Percentiles rank a stretch among this genome's conserved stretches.
phyloP scores from a whole-genome alignment of 176 grass and related monocot species.

The Tillandsia fasciculata region DNA sequence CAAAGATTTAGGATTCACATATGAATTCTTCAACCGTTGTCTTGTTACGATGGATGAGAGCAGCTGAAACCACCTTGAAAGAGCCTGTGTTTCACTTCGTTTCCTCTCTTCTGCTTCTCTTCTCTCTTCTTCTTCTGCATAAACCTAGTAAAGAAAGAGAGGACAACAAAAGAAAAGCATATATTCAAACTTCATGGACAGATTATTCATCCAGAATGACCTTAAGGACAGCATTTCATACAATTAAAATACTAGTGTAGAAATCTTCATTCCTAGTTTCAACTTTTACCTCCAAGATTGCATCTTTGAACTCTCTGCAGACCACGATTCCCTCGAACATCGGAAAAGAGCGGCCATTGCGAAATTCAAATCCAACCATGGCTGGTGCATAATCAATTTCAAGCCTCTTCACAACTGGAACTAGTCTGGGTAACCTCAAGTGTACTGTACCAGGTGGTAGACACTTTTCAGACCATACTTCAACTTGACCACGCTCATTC shows the following conservation, averaged over 20 bases:
- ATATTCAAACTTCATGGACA: no score
- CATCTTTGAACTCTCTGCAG: constrained; percentile 60
- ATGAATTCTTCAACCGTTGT: constrained; percentile 67
- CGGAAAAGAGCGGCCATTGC: constrained; percentile 49
- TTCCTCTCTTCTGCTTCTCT: constrained; percentile 47
- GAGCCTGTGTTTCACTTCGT: constrained; percentile 57
- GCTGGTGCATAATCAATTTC: constrained; percentile 87
- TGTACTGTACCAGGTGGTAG: constrained; percentile 84
- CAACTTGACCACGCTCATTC: constrained; percentile 94
- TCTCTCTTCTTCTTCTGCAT: constrained; percentile 57
- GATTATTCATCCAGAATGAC: no score
- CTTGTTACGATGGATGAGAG: constrained; percentile 69
- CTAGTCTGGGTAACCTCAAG: constrained; percentile 75
- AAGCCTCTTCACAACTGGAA: constrained; percentile 78
- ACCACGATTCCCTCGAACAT: constrained; percentile 82
- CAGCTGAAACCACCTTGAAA: constrained; percentile 82
- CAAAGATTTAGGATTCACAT: constrained; percentile 25
- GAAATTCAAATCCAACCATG: constrained; percentile 94
- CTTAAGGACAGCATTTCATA: neutral
- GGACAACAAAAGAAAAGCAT: constrained; percentile 4
- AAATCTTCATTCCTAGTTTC: neutral
- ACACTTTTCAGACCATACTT: constrained; percentile 97
- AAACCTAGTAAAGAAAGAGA: constrained; percentile 39
- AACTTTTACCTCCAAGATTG: constrained; percentile 75
- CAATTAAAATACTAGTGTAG: neutral